Base-by-base conservation (phyloP, 192 early-diverging fungal genomes). In the Linnemannia elongata region DNA sequence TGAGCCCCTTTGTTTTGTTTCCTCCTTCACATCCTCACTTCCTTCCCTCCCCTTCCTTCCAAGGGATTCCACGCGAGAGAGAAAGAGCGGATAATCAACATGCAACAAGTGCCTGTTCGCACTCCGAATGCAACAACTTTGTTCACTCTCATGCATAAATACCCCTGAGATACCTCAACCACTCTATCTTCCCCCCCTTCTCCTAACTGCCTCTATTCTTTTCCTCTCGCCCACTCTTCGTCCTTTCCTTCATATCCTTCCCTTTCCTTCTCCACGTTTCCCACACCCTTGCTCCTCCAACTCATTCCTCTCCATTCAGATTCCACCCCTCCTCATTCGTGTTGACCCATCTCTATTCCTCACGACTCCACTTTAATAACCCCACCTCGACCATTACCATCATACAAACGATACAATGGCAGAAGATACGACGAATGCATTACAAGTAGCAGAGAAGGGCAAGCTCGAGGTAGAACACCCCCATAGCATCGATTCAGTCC, bases 391-490 rank as follows among this genome's bases (percentile, higher is more conserved):
- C 1, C 18, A 22, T 0, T 1, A 52, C 17, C 1, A 18, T 20
- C n/a, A 42, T 8, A 27, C 30, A 8, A 9, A 36, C 4, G 30
- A 36, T 4, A 75, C 49, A 24, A 82, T 82, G 81, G 39, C 63
- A 3, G 49, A 47, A 6, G 82, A 83, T 55, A 77, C 41, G 36
- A 39, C 76, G 15, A 24, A 77, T 2, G 71, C 38, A 7, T 33
- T 77, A 45, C n/a, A 73, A 33, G 2, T 35, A 0, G 82, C 77
- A 57, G 82, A 83, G 36, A 77, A 39, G 47, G 76, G 41, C 7
- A 17, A 54, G 44, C 38, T 35, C 20, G 45, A 52, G 0, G 4
- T 18, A 6, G 66, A 49, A 18, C 73, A n/a, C 17, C 22, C 15
- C 1, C 36, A 8, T 15, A 30, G 49, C 18, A 52, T 52, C 20